Conservation (phyloP, 139 green algal species). For the Coelastrella sp. region DNA sequence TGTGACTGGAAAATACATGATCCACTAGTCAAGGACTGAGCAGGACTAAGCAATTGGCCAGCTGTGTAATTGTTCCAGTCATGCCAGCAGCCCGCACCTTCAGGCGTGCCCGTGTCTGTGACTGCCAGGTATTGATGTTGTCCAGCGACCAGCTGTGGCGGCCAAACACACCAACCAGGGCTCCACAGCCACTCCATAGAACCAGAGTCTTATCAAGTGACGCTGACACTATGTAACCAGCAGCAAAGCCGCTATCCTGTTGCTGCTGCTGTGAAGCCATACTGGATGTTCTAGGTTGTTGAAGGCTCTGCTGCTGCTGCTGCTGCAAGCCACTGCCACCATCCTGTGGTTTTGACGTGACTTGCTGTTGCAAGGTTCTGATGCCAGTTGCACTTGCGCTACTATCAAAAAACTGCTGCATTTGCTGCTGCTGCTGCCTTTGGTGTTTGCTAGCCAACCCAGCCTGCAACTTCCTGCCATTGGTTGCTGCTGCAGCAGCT, state of each 20-base stretch:
- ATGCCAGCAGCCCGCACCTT: background rate
- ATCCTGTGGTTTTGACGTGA: too few species aligned
- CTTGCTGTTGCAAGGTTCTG: too few species aligned
- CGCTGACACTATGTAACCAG: slow-evolving; percentile 24
- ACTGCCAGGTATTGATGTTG: slow-evolving; percentile 8
- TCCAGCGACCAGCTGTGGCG: slow-evolving; percentile 14
- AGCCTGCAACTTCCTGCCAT: too few species aligned
- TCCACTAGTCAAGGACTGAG: too few species aligned
- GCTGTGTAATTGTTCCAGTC: background rate
- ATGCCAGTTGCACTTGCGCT: background rate
- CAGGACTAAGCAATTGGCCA: too few species aligned
- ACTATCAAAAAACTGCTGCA: background rate
- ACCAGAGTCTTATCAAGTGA: background rate
- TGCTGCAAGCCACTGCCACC: too few species aligned
- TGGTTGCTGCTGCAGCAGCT: background rate
- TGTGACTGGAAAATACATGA: too few species aligned
- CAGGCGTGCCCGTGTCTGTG: background rate
- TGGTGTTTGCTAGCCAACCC: too few species aligned
- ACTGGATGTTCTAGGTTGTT: background rate
- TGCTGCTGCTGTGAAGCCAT: slow-evolving; percentile 16
- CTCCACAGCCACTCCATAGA: slow-evolving; percentile 12
- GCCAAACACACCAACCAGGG: slow-evolving; percentile 22
- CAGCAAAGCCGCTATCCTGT: background rate
- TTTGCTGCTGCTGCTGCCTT: background rate
- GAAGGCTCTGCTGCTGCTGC: background rate